Percentiles rank a stretch among this genome's conserved stretches.
These are phyloP conservation scores for Dillenia suffruticosa DNA, from an alignment of 164 flowering plant genomes.

Conservation along the genomic window DNA sequence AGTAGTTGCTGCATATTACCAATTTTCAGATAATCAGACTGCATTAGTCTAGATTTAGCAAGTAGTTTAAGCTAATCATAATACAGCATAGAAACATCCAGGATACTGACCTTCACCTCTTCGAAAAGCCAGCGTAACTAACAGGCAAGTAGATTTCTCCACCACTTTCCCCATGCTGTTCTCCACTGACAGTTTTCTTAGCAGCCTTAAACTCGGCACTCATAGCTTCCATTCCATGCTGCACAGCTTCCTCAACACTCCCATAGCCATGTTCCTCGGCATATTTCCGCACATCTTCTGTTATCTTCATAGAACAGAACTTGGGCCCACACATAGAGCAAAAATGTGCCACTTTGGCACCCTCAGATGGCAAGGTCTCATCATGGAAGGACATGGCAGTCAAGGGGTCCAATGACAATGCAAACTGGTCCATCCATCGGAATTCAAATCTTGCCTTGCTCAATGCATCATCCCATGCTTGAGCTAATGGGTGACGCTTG, in stretches of 20 bases:
- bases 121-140: slow-evolving; percentile 28
- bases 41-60: too few relatives aligned
- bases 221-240: slow-evolving; percentile 94
- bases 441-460: slow-evolving; percentile 99
- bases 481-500: slow-evolving; percentile 91
- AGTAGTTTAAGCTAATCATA: too few relatives aligned
- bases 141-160: slow-evolving; percentile 94
- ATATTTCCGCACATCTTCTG: slow-evolving; percentile 94
- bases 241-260: slow-evolving; percentile 82
- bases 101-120: slow-evolving; percentile 43
- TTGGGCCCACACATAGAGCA: slow-evolving; percentile 99
- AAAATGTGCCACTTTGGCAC: slow-evolving; percentile 98
- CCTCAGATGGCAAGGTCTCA: slow-evolving; percentile 94
- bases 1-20: too few relatives aligned
- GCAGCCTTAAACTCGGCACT: slow-evolving; percentile 93
- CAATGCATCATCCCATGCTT: slow-evolving; percentile 98
- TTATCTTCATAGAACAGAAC: slow-evolving; percentile 99
- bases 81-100: neutral
- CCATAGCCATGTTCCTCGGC: slow-evolving; percentile 99
- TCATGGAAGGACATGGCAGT: slow-evolving; percentile 99
- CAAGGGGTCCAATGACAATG: slow-evolving; percentile 91
- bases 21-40: too few relatives aligned
- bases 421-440: slow-evolving; percentile 99
- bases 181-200: slow-evolving; percentile 89
- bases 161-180: slow-evolving; percentile 94